Conservation (phyloP, 2,329 filamentous ascomycete species). For the Botryotinia calthae region DNA sequence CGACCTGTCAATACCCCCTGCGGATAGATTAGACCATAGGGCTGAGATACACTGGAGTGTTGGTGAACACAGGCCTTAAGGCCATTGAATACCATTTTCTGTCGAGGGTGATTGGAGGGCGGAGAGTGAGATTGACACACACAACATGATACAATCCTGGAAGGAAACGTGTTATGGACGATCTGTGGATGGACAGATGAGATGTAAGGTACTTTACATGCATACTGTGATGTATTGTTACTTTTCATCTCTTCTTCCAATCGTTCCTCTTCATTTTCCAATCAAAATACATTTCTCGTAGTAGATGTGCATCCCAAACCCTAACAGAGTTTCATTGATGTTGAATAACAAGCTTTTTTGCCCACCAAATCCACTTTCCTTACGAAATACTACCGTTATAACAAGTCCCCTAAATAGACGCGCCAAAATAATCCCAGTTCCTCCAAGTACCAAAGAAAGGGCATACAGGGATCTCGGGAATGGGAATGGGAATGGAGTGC, state of each 20-base stretch:
- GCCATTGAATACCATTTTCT: background rate
- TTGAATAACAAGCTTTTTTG: background rate
- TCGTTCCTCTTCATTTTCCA: background rate
- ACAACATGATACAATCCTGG: conserved; percentile 8
- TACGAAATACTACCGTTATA: too few species aligned
- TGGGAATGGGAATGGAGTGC: background rate
- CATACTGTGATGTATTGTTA: background rate
- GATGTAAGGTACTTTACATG: conserved; percentile 14
- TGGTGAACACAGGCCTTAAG: conserved; percentile 3
- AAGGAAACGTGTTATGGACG: conserved; percentile 18
- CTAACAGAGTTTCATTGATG: background rate
- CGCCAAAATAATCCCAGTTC: background rate
- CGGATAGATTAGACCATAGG: conserved; percentile 17
- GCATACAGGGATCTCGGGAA: background rate
- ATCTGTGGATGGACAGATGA: conserved; percentile 8
- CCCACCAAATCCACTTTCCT: background rate
- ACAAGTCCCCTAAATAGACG: background rate
- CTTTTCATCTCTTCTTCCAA: background rate
- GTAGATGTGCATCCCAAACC: too few species aligned
- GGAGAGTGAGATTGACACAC: conserved; percentile 3
- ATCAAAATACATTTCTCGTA: background rate
- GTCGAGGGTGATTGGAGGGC: conserved; percentile 1
- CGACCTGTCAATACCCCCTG: conserved; percentile 16
- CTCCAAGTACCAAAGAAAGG: background rate
- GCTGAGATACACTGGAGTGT: conserved; percentile 11